Conservation (phyloP, 2,329 filamentous ascomycete genomes). For the Talaromyces marneffei region DNA sequence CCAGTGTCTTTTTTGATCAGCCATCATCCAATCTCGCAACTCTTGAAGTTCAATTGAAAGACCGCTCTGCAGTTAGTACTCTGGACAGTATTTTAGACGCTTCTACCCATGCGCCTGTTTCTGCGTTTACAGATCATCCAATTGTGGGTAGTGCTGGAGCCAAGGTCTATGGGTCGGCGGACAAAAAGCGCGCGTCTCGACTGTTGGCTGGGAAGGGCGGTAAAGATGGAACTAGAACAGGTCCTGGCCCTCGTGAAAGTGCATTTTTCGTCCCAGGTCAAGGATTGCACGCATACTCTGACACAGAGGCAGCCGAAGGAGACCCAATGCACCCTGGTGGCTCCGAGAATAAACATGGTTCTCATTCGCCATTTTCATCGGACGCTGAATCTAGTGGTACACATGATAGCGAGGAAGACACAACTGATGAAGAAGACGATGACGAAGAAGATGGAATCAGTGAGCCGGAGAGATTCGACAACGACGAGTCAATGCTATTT, state of each 20-base stretch:
- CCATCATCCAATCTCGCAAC: constrained; percentile 44
- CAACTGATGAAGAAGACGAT: constrained; percentile 16
- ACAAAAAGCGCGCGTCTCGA: constrained; percentile 23
- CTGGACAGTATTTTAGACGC: constrained; percentile 89
- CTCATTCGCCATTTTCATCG: constrained; percentile 13
- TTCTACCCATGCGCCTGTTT: constrained; percentile 79
- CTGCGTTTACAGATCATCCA: constrained; percentile 83
- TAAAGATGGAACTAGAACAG: constrained; percentile 24
- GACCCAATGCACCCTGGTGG: constrained; percentile 8
- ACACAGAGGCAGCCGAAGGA: constrained; percentile 22
- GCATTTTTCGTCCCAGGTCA: constrained; percentile 2
- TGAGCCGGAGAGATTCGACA: constrained; percentile 43
- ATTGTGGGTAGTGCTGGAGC: constrained; percentile 69
- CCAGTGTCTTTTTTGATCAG: constrained; percentile 83
- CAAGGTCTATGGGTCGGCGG: constrained; percentile 63
- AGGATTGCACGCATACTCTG: neutral
- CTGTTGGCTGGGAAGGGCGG: constrained; percentile 23
- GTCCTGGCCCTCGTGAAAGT: constrained; percentile 7
- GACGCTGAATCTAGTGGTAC: constrained; percentile 1
- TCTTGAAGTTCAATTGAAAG: constrained; percentile 54
- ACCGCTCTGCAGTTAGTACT: constrained; percentile 79
- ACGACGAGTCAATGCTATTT: constrained; percentile 45
- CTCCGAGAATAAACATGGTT: constrained; percentile 20
- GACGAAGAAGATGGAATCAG: constrained; percentile 39
- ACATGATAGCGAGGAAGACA: constrained; percentile 15